A percentile compares a stretch with the other conserved stretches of the same genome.
phyloP scores from a whole-genome alignment of 2,329 filamentous ascomycete genomes.

The Chrysoporthe puriensis region DNA sequence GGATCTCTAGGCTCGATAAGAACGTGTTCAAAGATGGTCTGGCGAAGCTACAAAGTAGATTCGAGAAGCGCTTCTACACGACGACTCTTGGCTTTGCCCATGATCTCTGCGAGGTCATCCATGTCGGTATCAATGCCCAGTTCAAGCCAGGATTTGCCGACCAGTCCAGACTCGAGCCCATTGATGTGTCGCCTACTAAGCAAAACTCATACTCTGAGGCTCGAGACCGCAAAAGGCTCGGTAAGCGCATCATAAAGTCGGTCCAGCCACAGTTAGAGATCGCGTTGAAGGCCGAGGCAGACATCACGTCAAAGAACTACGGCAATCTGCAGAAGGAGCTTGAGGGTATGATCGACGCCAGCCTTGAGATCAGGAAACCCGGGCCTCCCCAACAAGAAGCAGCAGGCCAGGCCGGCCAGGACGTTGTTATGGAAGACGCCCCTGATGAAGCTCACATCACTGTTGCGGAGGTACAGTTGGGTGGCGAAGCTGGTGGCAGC shows the following conservation, averaged over 20 bases:
- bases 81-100: conserved; percentile 60
- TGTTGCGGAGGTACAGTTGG: conserved; percentile 41
- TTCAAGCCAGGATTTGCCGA: conserved; percentile 36
- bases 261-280: conserved; percentile 78
- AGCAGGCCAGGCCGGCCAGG: conserved; percentile 46
- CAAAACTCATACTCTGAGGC: conserved; percentile 65
- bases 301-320: conserved; percentile 71
- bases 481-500: conserved; percentile 39
- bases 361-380: conserved; percentile 59
- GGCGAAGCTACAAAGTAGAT: conserved; percentile 50
- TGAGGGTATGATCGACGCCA: conserved; percentile 71
- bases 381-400: conserved; percentile 42
- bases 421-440: conserved; percentile 58
- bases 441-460: conserved; percentile 51
- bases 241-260: conserved; percentile 84
- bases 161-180: conserved; percentile 38
- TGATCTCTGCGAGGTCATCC: conserved; percentile 60
- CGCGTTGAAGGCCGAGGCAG: conserved; percentile 79
- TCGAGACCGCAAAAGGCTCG: conserved; percentile 81
- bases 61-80: conserved; percentile 62
- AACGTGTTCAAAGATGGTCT: conserved; percentile 61
- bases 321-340: conserved; percentile 74
- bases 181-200: conserved; percentile 55
- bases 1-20: conserved; percentile 62
- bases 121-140: conserved; percentile 53